These are phyloP conservation scores for Aspergillus novofumigatus DNA, from an alignment of 2,329 filamentous ascomycete genomes.

Conservation along the genomic window DNA sequence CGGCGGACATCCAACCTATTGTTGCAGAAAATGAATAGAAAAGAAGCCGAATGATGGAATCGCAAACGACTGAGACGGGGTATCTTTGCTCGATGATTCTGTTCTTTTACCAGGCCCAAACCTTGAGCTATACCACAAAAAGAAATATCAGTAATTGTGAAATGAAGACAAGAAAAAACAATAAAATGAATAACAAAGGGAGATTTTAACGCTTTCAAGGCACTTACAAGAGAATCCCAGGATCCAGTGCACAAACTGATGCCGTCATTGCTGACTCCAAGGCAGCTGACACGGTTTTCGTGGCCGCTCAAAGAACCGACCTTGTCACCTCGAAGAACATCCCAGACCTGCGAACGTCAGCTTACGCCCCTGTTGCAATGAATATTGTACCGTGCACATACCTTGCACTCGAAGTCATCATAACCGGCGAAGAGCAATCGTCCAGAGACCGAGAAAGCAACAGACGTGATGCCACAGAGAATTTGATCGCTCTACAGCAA, in stretches of 20 bases:
- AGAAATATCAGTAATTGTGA: background rate
- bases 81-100: slow-evolving; percentile 29
- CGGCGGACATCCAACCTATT: slow-evolving; percentile 32
- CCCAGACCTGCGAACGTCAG: slow-evolving; percentile 72
- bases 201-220: background rate
- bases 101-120: slow-evolving; percentile 70
- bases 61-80: slow-evolving; percentile 34
- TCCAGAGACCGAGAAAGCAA: slow-evolving; percentile 95
- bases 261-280: slow-evolving; percentile 97
- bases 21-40: slow-evolving; percentile 30
- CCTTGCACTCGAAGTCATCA: slow-evolving; percentile 99
- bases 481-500: slow-evolving; percentile 80
- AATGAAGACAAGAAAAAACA: background rate
- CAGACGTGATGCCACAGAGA: slow-evolving; percentile 95
- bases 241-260: slow-evolving; percentile 99
- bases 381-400: slow-evolving; percentile 42
- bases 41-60: slow-evolving; percentile 35
- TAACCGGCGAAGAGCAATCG: slow-evolving; percentile 94
- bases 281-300: slow-evolving; percentile 97
- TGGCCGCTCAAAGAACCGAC: slow-evolving; percentile 95
- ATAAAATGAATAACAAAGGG: background rate
- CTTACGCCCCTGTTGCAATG: background rate
- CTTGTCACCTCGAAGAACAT: slow-evolving; percentile 92
- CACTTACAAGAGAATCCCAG: slow-evolving; percentile 94
- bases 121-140: slow-evolving; percentile 62